Evolutionary conservation across 2,329 filamentous ascomycete genomes (phyloP).

Genomic region (Claviceps paspali): DNA sequence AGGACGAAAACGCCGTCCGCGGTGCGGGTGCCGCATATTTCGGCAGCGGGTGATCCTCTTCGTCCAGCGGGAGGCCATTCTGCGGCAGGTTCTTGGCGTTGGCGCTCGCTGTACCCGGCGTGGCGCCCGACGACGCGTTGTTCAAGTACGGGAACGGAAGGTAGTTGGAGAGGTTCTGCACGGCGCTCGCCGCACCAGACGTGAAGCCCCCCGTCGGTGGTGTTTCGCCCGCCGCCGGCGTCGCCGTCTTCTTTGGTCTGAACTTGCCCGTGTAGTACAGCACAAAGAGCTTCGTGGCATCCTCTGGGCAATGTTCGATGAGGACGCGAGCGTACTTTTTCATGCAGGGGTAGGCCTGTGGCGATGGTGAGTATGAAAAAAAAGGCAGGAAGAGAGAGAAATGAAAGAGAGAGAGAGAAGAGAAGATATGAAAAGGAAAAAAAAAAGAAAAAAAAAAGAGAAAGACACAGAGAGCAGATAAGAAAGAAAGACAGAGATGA

Average conservation of each 20-base stretch:
- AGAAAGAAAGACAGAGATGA: too few species aligned
- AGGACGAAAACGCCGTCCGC: constrained; percentile 83
- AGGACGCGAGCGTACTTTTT: constrained; percentile 93
- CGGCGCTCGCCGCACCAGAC: constrained; percentile 53
- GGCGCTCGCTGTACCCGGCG: constrained; percentile 31
- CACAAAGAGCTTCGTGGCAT: constrained; percentile 78
- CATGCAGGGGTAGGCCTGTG: constrained; percentile 72
- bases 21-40: constrained; percentile 71
- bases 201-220: constrained; percentile 30
- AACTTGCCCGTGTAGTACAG: constrained; percentile 89
- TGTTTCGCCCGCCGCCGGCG: constrained; percentile 20
- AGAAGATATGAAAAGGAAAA: constrained; percentile 23
- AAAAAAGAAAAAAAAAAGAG: not conserved
- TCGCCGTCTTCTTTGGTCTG: constrained; percentile 44
- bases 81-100: constrained; percentile 34
- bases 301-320: constrained; percentile 68
- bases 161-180: constrained; percentile 73
- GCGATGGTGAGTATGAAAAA: too few species aligned
- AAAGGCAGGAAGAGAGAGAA: too few species aligned
- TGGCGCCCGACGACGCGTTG: constrained; percentile 36
- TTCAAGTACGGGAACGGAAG: constrained; percentile 80
- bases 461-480: too few species aligned
- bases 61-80: constrained; percentile 35
- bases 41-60: constrained; percentile 28
- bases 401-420: too few species aligned